These are phyloP conservation scores for Parsonsia alboflavescens DNA, from an alignment of 257 asterid species.

Conservation along the genomic window DNA sequence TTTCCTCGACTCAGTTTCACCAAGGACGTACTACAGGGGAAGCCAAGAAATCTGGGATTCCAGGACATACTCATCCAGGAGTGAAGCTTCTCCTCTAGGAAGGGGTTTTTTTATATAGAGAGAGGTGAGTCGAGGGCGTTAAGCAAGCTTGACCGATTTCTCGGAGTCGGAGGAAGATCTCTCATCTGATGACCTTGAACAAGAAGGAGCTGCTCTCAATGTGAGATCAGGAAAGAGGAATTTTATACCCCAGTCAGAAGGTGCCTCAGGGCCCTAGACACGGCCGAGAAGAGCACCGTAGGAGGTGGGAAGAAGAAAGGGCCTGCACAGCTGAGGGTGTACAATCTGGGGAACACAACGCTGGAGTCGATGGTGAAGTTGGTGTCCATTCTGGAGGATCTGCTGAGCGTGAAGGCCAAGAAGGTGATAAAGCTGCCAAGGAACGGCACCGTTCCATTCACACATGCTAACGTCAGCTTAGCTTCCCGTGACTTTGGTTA, in stretches of 20 bases:
- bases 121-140: no score
- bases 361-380: constrained; percentile 89
- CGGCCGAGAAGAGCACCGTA: constrained; percentile 98
- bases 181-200: constrained; percentile 7
- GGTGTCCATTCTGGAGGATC: constrained; percentile 66
- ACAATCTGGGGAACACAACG: constrained; percentile 81
- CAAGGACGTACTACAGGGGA: no score
- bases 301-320: constrained; percentile 78
- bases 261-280: constrained; percentile 82
- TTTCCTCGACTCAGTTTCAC: no score
- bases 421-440: constrained; percentile 74
- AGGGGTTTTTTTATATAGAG: no score
- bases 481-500: constrained; percentile 79
- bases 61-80: no score
- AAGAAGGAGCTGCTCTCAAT: background rate
- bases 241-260: no score
- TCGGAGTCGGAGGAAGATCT: background rate
- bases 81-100: no score
- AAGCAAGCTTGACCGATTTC: background rate
- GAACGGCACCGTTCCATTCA: constrained; percentile 95
- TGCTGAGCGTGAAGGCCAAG: constrained; percentile 60
- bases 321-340: constrained; percentile 87
- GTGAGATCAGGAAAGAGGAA: no score
- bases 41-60: no score
- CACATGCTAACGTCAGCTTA: constrained; percentile 90